A percentile compares a stretch with the other conserved stretches of the same genome.
phyloP scores from a whole-genome alignment of 805 yeast species.

The Candida nanaspora region DNA sequence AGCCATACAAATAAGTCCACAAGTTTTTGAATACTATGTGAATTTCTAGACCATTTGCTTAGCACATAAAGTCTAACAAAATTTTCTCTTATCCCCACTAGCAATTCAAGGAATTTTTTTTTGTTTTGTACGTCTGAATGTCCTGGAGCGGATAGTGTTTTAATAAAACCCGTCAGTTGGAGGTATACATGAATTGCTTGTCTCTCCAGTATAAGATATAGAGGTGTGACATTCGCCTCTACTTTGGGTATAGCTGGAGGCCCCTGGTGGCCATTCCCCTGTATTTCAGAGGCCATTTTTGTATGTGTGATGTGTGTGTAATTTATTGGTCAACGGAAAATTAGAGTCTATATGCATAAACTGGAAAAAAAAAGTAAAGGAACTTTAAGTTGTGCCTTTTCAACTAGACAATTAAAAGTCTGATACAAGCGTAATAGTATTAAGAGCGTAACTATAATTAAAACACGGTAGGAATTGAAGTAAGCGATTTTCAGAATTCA shows the following conservation, averaged over 20 bases:
- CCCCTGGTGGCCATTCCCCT: not conserved
- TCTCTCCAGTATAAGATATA: constrained; percentile 50
- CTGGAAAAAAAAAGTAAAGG: too few species aligned
- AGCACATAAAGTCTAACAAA: constrained; percentile 79
- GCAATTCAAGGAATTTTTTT: constrained; percentile 55
- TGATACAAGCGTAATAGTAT: too few species aligned
- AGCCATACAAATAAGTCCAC: constrained; percentile 89
- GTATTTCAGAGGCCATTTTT: not conserved
- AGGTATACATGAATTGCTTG: constrained; percentile 56
- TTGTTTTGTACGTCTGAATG: constrained; percentile 60
- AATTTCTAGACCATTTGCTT: constrained; percentile 78
- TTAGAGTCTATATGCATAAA: too few species aligned
- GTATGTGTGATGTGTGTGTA: not conserved
- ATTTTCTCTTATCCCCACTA: constrained; percentile 73
- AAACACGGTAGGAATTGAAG: too few species aligned
- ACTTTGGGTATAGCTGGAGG: constrained; percentile 54
- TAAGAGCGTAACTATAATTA: too few species aligned
- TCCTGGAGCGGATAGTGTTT: constrained; percentile 45
- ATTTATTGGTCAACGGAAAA: too few species aligned
- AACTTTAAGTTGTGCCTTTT: too few species aligned
- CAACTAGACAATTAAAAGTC: too few species aligned
- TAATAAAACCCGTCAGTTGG: constrained; percentile 53
- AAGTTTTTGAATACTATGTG: constrained; percentile 62
- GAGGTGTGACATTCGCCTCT: constrained; percentile 60
- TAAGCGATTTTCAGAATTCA: too few species aligned